Evolutionary conservation across 2,329 filamentous ascomycete genomes (phyloP), one percentile per base, ranked within the genome.

Genomic region (Colletotrichum tropicicola): DNA sequence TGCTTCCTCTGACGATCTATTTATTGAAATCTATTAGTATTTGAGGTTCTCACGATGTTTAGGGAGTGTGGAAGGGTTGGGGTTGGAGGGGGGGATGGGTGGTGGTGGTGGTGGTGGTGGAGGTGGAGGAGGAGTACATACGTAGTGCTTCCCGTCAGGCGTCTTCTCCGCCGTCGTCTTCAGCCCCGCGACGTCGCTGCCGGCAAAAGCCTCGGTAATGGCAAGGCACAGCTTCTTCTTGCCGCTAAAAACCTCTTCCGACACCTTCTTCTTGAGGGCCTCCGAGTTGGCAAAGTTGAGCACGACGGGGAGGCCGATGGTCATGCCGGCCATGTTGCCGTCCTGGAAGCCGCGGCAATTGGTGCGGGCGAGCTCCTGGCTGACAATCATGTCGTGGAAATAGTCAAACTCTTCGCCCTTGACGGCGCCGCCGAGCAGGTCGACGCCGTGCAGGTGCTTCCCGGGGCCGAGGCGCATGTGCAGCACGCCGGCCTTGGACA

Each of bases 201-300:
- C 93, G 15, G 93, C 93, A 78, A 97, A 96, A 0, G 93, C 93
- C 78, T 97, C 93, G 1, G 93, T 96, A 73, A 97, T 93, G 56
- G 93, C 93, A 3, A 97, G 83, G 73, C 91, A 95, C 74, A 96
- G 93, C 84, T 94, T 94, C 87, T 96, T 96, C 84, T 89, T 88
- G 65, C 93, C 93, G 47, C 85, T 87, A 69, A 97, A 85, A 47
- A 93, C 90, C 71, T 96, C 92, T 35, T 89, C 83, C 32, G 89
- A 87, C 48, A 97, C 84, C 56, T 83, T 84, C 70, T 89, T 85
- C 79, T 89, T 90, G 71, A 92, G 85, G 43, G 81, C 81, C 59
- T 87, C 82, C 72, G 95, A 86, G 54, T 86, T 87, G 76, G 92
- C 87, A 83, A 90, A 97, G 81, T 95, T 91, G 73, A 93, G 85